These are phyloP conservation scores for Scheffersomyces stambukii DNA, from an alignment of 1,139 yeast genomes.

Conservation along the genomic window DNA sequence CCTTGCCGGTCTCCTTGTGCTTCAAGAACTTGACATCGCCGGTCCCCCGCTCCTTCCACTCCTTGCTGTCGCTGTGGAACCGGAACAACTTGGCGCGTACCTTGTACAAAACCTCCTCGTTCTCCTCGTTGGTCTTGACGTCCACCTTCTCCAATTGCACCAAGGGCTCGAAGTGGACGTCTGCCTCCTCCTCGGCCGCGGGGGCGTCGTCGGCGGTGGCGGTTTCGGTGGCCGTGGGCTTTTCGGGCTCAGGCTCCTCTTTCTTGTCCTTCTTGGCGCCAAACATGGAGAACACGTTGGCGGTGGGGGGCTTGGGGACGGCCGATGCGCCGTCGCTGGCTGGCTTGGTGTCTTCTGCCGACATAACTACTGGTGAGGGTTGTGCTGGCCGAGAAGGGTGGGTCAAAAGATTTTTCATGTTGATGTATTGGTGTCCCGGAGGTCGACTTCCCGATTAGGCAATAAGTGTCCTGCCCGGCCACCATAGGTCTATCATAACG, in stretches of 20 bases:
- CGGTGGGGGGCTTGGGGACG: slow-evolving; percentile 54
- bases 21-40: slow-evolving; percentile 96
- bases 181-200: slow-evolving; percentile 86
- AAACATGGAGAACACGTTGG: slow-evolving; percentile 85
- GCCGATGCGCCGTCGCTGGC: slow-evolving; percentile 12
- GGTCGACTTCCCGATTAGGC: slow-evolving; percentile 13
- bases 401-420: slow-evolving; percentile 1
- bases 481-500: neutral
- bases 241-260: slow-evolving; percentile 40
- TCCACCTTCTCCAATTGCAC: slow-evolving; percentile 89
- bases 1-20: slow-evolving; percentile 77
- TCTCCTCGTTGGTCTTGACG: slow-evolving; percentile 94
- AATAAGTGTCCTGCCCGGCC: slow-evolving; percentile 2
- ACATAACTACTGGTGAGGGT: slow-evolving; percentile 18
- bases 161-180: slow-evolving; percentile 94
- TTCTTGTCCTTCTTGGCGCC: slow-evolving; percentile 76
- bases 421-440: neutral
- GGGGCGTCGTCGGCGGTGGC: slow-evolving; percentile 46
- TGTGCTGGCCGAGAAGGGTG: neutral
- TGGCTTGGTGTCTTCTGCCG: slow-evolving; percentile 35
- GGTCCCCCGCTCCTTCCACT: slow-evolving; percentile 99
- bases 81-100: slow-evolving; percentile 93
- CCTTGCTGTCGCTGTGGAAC: slow-evolving; percentile 76
- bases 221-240: slow-evolving; percentile 34
- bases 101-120: slow-evolving; percentile 84